phyloP scores from a whole-genome alignment of 805 yeast genomes.

The Nakazawaea holstii region DNA sequence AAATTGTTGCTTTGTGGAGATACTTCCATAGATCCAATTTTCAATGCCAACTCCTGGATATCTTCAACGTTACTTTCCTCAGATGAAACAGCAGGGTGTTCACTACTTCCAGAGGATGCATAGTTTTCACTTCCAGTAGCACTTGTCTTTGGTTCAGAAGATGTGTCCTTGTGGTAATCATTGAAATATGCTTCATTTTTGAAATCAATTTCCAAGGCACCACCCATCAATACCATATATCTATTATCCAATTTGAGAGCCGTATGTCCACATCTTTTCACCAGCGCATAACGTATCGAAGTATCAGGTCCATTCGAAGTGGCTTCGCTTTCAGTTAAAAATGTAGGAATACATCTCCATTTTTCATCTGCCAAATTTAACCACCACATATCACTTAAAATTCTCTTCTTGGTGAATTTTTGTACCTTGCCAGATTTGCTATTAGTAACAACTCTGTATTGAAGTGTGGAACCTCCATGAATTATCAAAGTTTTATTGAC shows the following conservation, averaged over 20 bases:
- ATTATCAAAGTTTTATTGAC: conserved; percentile 19
- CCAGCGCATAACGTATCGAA: conserved; percentile 3
- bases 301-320: background rate
- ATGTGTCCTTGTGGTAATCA: conserved; percentile 8
- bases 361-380: conserved; percentile 37
- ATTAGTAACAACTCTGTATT: conserved; percentile 17
- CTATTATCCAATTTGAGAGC: conserved; percentile 1
- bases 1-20: background rate
- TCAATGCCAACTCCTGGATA: conserved; percentile 5
- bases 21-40: background rate
- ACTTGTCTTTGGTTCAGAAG: conserved; percentile 1
- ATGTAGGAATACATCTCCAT: conserved; percentile 26
- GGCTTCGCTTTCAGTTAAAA: background rate
- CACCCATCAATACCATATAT: conserved; percentile 8
- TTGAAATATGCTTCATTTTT: conserved; percentile 5
- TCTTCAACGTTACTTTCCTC: conserved; percentile 4
- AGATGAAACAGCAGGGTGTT: background rate
- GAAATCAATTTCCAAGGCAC: conserved; percentile 10
- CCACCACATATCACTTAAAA: conserved; percentile 46
- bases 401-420: conserved; percentile 19
- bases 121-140: conserved; percentile 1
- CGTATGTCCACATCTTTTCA: conserved; percentile 11
- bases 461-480: conserved; percentile 27
- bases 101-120: conserved; percentile 1
- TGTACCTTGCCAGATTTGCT: conserved; percentile 15